Evolutionary conservation across 352 stramenopile species (phyloP), one percentile per base, ranked within the genome.

Genomic region (Globisporangium viniferum): DNA sequence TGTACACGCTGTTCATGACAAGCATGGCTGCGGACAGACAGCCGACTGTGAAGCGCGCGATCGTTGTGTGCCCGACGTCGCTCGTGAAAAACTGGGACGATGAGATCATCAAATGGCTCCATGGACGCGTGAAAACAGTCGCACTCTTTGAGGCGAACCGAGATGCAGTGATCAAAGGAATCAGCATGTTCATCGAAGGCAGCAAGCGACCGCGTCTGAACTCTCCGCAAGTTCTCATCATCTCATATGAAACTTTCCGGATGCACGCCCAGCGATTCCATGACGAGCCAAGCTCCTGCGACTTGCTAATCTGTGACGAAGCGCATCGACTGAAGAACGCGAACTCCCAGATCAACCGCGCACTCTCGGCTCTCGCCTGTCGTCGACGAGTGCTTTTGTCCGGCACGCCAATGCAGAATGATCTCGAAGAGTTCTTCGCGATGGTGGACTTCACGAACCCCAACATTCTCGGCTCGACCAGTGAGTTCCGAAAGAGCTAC

Each of bases 371-470:
- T 6, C 66, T 99, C 18, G 78, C 89, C 2, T 98, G 94, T 56
- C 84, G 90, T 64, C 95, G 96, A 15, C 88, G 98, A 41, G 90
- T 99, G 6, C 73, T 99, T 46, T 73, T 99, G 5, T 99, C 97
- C 0, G 97, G 97, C 35, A 99, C 97, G 20, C 97, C 97, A 2
- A 99, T 99, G 95, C 97, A 99, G 69, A 99, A 99, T 71, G 97
- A 99, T 80, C 75, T 99, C 18, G 90, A 99, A 62, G 98, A 99
- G 70, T 99, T 99, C 71, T 99, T 95, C 70, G 97, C 97, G 7
- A 99, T 99, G 97, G 97, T 94, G 8, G 86, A 94, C 61, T 95
- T 96, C 59, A 95, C 90, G 0, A 96, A 94, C 61, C 86, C 88
- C 4, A 90, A 92, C 64, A 93, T 97, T 49, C 76, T 95, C 15